These are phyloP conservation scores for Globisporangium paroecandrum DNA, from an alignment of 352 stramenopile genomes.

Conservation along the genomic window DNA sequence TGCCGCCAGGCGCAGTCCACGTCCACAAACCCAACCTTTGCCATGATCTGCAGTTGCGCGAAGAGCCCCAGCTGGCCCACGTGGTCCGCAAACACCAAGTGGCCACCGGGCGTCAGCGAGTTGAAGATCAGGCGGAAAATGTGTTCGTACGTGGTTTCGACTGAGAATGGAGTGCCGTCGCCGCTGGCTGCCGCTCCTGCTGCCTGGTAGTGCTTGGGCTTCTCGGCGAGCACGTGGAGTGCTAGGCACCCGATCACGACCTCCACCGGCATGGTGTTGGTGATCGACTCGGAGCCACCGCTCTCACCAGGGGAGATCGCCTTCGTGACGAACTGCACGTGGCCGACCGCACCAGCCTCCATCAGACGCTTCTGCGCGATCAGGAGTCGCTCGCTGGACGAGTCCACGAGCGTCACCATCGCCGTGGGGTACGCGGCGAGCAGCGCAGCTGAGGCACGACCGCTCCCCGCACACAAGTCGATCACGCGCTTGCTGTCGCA, in stretches of 20 bases:
- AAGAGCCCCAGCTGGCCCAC: constrained; percentile 67
- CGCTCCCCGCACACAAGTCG: constrained; percentile 70
- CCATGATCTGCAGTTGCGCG: constrained; percentile 52
- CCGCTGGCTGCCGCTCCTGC: background rate
- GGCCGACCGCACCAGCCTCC: background rate
- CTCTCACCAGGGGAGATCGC: constrained; percentile 12
- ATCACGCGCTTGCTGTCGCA: constrained; percentile 53
- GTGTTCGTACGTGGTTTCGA: constrained; percentile 39
- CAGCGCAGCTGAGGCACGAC: constrained; percentile 45
- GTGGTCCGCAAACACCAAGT: constrained; percentile 70
- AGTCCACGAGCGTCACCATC: constrained; percentile 52
- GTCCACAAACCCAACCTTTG: constrained; percentile 61
- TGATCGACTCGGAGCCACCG: constrained; percentile 20
- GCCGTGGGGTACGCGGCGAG: constrained; percentile 61
- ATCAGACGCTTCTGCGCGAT: constrained; percentile 48
- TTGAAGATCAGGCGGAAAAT: constrained; percentile 55
- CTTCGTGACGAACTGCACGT: constrained; percentile 28
- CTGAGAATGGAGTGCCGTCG: background rate
- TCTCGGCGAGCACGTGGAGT: constrained; percentile 63
- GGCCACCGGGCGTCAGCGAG: constrained; percentile 54
- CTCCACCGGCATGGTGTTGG: constrained; percentile 34
- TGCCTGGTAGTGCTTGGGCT: constrained; percentile 42
- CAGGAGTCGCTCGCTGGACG: constrained; percentile 45
- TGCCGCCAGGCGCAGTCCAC: constrained; percentile 75
- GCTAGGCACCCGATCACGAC: constrained; percentile 63